These are phyloP conservation scores for Endocladia muricata DNA, from an alignment of 31 red algal species.

Conservation along the genomic window DNA sequence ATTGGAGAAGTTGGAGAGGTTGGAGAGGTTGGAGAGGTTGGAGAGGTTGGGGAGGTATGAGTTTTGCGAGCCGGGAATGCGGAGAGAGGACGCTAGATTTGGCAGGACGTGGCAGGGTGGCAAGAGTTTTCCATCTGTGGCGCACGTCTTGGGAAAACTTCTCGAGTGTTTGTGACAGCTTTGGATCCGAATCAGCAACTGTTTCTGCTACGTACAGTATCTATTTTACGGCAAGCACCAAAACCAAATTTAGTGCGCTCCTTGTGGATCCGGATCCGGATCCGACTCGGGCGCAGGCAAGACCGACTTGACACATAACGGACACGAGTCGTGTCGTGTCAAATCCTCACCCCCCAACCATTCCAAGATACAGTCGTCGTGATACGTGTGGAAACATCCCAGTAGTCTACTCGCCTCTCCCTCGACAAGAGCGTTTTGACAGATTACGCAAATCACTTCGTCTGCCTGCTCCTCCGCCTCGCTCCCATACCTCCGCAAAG, in stretches of 20 bases:
- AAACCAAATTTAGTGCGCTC: background rate
- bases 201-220: background rate
- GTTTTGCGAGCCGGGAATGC: no score
- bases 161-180: background rate
- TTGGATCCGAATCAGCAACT: background rate
- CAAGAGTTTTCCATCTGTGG: no score
- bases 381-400: conserved; percentile 27
- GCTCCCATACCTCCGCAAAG: background rate
- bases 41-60: no score
- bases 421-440: conserved; percentile 23
- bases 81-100: no score
- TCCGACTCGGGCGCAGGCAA: conserved; percentile 15
- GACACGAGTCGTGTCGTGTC: conserved; percentile 38
- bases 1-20: no score
- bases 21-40: no score
- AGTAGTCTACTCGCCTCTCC: conserved; percentile 19
- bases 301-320: conserved; percentile 33
- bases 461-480: background rate
- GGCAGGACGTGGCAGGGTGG: no score
- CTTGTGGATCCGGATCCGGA: background rate
- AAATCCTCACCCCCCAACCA: conserved; percentile 47
- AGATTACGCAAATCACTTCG: conserved; percentile 30
- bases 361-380: conserved; percentile 34
- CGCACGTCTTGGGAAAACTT: background rate
- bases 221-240: background rate